Percentiles rank a stretch among this genome's conserved stretches.
phyloP scores from a whole-genome alignment of 768 basidiomycete species.

The Mycena haematopus region DNA sequence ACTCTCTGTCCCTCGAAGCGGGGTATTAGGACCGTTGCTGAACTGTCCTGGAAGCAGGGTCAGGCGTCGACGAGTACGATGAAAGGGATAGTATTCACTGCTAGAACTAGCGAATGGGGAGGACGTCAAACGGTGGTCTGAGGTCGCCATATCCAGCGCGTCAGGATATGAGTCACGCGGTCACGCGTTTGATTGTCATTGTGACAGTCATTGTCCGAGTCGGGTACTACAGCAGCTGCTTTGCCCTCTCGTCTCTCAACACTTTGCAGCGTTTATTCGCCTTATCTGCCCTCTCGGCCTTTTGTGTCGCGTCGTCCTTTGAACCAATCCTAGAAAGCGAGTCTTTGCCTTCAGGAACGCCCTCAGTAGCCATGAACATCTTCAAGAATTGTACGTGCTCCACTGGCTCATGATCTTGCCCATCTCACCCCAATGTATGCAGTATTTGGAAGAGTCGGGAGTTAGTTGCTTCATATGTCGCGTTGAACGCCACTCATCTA shows the following conservation, averaged over 20 bases:
- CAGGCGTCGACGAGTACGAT: constrained; percentile 6
- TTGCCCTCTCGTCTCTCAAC: constrained; percentile 14
- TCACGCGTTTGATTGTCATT: constrained; percentile 5
- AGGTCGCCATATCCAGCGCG: constrained; percentile 1
- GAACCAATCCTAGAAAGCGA: background rate
- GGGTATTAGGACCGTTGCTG: constrained; percentile 19
- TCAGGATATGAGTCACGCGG: constrained; percentile 37
- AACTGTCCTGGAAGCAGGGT: constrained; percentile 17
- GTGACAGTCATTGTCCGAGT: constrained; percentile 19
- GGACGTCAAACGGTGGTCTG: constrained; percentile 22
- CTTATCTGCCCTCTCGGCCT: constrained; percentile 9
- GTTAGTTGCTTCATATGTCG: constrained; percentile 56
- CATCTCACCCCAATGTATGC: constrained; percentile 31
- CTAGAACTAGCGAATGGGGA: constrained; percentile 32
- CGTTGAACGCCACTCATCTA: constrained; percentile 34
- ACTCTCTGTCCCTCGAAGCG: constrained; percentile 13
- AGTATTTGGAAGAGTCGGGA: constrained; percentile 96
- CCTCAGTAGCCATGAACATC: constrained; percentile 70
- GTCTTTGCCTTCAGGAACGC: constrained; percentile 17
- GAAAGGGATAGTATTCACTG: constrained; percentile 5
- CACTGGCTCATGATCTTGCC: constrained; percentile 18
- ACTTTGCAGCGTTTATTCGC: too few relatives aligned
- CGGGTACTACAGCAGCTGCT: constrained; percentile 18
- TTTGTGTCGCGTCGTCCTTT: constrained; percentile 13
- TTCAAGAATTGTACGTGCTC: constrained; percentile 75